Evolutionary conservation across 805 yeast genomes (phyloP).

Genomic region (Saccharomycopsis schoenii): DNA sequence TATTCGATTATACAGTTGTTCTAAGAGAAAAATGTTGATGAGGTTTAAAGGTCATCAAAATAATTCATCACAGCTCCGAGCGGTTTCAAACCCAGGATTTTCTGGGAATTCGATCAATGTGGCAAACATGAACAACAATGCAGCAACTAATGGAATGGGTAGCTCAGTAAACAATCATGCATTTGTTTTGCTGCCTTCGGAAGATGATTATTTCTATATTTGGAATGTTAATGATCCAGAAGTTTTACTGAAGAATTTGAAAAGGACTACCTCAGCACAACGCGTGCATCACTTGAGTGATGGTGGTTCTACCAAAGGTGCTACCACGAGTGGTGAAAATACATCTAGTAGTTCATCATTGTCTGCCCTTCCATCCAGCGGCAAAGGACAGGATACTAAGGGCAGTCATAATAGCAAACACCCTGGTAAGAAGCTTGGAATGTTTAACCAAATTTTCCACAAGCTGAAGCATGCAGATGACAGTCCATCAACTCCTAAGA

Average conservation of each 20-base stretch:
- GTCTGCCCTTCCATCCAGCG: background rate
- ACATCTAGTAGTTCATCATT: background rate
- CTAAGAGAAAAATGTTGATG: slow-evolving; percentile 45
- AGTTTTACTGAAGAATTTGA: slow-evolving; percentile 20
- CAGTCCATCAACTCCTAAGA: background rate
- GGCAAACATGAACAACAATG: background rate
- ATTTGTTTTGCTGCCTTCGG: slow-evolving; percentile 69
- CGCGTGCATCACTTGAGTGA: background rate
- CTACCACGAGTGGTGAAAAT: background rate
- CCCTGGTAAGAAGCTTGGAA: background rate
- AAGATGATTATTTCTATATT: slow-evolving; percentile 76
- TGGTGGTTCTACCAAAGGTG: background rate
- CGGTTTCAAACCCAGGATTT: slow-evolving; percentile 27
- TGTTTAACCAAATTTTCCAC: background rate
- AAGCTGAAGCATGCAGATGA: background rate
- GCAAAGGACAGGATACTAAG: background rate
- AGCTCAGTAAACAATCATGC: slow-evolving; percentile 42
- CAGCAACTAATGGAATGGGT: background rate
- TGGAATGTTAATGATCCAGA: slow-evolving; percentile 47
- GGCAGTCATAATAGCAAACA: background rate
- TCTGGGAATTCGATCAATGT: background rate
- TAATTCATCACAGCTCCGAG: slow-evolving; percentile 61
- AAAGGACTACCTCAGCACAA: slow-evolving; percentile 1
- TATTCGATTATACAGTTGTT: slow-evolving; percentile 53
- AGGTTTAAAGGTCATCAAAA: slow-evolving; percentile 69